These are phyloP conservation scores for Bonia amplexicaulis DNA, from an alignment of 176 grass and related monocot genomes.

Conservation along the genomic window DNA sequence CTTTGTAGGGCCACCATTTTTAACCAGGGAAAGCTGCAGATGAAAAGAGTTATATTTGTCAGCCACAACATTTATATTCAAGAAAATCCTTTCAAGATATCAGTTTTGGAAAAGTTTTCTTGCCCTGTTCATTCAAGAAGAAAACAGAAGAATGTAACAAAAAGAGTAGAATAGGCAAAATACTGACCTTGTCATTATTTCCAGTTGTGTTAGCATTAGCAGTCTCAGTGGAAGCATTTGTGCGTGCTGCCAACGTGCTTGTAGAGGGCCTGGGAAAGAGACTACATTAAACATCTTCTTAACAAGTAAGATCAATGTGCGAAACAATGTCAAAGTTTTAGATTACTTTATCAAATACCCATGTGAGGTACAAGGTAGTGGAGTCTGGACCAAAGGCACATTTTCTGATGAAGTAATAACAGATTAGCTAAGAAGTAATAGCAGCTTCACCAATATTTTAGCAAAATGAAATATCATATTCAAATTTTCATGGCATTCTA, in stretches of 20 bases:
- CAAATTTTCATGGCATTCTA: not conserved
- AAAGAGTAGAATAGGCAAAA: not conserved
- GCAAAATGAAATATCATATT: not conserved
- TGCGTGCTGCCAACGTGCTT: not conserved
- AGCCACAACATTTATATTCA: not conserved
- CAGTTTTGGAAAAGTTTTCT: not conserved
- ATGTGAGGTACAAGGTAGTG: conserved; percentile 26
- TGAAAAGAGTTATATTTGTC: not conserved
- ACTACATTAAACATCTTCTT: not conserved
- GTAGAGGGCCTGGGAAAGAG: conserved; percentile 34
- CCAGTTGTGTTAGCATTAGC: not conserved
- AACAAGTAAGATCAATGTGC: not conserved
- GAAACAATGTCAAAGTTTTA: not conserved
- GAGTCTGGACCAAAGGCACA: not conserved
- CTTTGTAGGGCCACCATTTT: not conserved
- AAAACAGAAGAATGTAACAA: not conserved
- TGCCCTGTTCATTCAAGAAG: not conserved
- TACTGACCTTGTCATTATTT: conserved; percentile 19
- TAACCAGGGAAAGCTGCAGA: conserved; percentile 22
- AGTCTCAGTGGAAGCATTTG: conserved; percentile 7
- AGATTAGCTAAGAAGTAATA: not conserved
- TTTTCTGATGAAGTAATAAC: conserved; percentile 36
- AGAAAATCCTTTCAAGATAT: not conserved
- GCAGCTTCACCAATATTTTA: not conserved
- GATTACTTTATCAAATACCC: conserved; percentile 41